These are phyloP conservation scores for Dioszegia hungarica DNA, from an alignment of 768 basidiomycete genomes.

Conservation along the genomic window DNA sequence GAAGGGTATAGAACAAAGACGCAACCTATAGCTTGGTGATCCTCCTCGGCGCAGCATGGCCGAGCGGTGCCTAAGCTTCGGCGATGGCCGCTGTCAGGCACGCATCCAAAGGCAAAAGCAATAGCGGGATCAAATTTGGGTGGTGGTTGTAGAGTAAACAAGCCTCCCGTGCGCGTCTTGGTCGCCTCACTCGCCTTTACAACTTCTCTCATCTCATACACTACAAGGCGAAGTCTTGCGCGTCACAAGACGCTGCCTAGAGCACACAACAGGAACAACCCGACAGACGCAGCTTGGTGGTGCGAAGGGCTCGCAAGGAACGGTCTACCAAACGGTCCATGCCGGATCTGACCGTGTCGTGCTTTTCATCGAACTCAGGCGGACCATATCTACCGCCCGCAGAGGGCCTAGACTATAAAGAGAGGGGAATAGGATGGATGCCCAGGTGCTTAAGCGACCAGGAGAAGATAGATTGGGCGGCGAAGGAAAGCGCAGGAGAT, in stretches of 20 bases:
- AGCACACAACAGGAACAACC: too few relatives aligned
- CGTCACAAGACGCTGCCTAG: too few relatives aligned
- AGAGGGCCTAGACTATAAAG: too few relatives aligned
- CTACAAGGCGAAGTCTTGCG: too few relatives aligned
- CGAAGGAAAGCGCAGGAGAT: conserved; percentile 5
- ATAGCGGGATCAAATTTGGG: not conserved
- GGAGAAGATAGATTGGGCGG: conserved; percentile 2
- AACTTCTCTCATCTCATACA: too few relatives aligned
- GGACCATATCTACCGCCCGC: too few relatives aligned
- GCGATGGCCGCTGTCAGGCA: not conserved
- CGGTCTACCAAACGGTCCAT: too few relatives aligned
- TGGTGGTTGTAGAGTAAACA: not conserved
- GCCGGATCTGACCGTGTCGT: too few relatives aligned
- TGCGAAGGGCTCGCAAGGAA: not conserved
- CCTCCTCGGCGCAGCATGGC: too few relatives aligned
- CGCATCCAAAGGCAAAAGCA: too few relatives aligned
- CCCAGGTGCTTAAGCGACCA: not conserved
- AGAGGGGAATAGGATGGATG: not conserved
- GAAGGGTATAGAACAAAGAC: not conserved
- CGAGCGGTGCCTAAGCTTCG: not conserved
- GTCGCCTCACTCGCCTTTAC: not conserved
- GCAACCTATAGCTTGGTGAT: not conserved
- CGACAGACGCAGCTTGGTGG: too few relatives aligned
- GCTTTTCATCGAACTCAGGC: too few relatives aligned
- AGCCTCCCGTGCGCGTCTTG: not conserved